These are phyloP conservation scores for Paxillus involutus DNA, from an alignment of 768 basidiomycete genomes.

Conservation along the genomic window DNA sequence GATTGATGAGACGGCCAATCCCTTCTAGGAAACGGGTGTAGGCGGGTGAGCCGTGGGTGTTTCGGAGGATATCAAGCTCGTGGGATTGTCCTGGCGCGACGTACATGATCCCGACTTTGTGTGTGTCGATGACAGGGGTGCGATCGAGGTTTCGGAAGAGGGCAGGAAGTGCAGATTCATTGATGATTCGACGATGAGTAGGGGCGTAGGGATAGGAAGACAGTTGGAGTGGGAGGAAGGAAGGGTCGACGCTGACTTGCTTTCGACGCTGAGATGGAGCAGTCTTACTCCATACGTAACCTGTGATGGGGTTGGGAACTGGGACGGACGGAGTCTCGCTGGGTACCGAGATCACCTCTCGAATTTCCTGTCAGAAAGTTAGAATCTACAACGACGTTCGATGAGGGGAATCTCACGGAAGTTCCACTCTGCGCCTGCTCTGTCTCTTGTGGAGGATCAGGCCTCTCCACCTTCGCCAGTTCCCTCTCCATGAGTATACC, in stretches of 20 bases:
- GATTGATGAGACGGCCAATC: conserved; percentile 82
- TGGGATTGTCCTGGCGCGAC: conserved; percentile 87
- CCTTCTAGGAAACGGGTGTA: conserved; percentile 93
- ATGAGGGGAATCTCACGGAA: conserved; percentile 10
- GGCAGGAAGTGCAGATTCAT: conserved; percentile 52
- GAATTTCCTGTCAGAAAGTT: conserved; percentile 21
- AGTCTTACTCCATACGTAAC: conserved; percentile 85
- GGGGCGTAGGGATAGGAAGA: conserved; percentile 64
- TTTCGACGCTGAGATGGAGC: conserved; percentile 90
- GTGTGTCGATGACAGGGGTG: conserved; percentile 94
- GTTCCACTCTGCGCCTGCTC: background rate
- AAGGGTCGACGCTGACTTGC: conserved; percentile 80
- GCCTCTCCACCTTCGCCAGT: conserved; percentile 32
- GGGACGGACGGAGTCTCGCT: conserved; percentile 24
- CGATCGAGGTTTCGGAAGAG: conserved; percentile 72
- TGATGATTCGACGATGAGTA: conserved; percentile 45
- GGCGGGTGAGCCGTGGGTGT: conserved; percentile 90
- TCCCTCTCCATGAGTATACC: conserved; percentile 71
- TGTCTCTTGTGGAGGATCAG: conserved; percentile 23
- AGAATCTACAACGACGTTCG: conserved; percentile 1
- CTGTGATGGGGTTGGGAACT: conserved; percentile 71
- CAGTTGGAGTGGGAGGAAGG: conserved; percentile 82
- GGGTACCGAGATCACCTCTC: conserved; percentile 8
- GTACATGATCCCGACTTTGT: conserved; percentile 96
- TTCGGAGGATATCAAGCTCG: conserved; percentile 84